A percentile compares a stretch with the other conserved stretches of the same genome.
Conservation (phyloP, 148 eudicot genomes). For the Selenicereus undatus region DNA sequence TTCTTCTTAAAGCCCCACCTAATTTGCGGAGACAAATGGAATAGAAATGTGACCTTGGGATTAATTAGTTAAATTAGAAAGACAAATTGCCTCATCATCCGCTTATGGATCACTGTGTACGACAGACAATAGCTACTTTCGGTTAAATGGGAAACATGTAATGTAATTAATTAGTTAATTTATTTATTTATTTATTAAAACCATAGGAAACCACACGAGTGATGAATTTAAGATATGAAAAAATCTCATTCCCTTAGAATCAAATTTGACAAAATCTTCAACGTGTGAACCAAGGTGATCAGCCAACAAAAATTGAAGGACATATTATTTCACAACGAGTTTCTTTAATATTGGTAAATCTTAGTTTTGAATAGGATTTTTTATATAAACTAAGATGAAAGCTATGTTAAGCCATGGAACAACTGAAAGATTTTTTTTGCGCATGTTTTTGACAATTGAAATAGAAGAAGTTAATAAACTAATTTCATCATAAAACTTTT, state of each 20-base stretch:
- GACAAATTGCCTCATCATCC: conserved; percentile 37
- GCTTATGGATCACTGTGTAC: conserved; percentile 22
- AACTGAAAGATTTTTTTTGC: background rate
- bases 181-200: background rate
- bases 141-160: conserved; percentile 15
- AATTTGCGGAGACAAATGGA: conserved; percentile 31
- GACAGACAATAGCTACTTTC: conserved; percentile 30
- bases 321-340: background rate
- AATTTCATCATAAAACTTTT: no score
- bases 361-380: no score
- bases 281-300: conserved; percentile 12
- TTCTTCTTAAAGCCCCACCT: conserved; percentile 17
- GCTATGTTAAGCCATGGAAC: background rate
- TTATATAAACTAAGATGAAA: no score
- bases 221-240: conserved; percentile 28
- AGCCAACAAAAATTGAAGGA: background rate
- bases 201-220: conserved; percentile 30
- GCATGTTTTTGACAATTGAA: background rate
- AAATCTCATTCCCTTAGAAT: conserved; percentile 25
- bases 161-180: conserved; percentile 3
- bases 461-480: no score
- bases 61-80: conserved; percentile 10
- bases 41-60: conserved; percentile 6
- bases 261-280: conserved; percentile 33
- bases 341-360: background rate